A percentile compares a stretch with the other conserved stretches of the same genome.
Evolutionary conservation across 208 protist genomes (phyloP).

Genomic region (Acanthamoeba royreba): DNA sequence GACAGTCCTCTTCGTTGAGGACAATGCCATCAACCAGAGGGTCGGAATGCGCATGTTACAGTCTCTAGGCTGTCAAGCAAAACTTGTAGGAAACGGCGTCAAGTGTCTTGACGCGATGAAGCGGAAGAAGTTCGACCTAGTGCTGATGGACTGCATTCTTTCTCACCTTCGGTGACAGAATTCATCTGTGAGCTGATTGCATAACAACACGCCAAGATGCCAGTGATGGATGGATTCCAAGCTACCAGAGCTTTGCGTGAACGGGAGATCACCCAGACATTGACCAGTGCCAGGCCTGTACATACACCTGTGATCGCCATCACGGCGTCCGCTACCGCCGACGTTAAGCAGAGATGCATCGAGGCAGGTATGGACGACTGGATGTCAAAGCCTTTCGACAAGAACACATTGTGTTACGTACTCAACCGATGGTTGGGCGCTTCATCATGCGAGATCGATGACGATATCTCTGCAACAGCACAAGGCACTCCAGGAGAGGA

Average conservation of each 20-base stretch:
- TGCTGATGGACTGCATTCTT: not conserved
- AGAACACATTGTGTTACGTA: not conserved
- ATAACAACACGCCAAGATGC: not conserved
- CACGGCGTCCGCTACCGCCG: not conserved
- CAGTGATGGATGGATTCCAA: conserved; percentile 32
- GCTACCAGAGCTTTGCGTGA: not conserved
- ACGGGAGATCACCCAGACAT: not conserved
- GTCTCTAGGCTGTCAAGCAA: not conserved
- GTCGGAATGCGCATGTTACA: conserved; percentile 27
- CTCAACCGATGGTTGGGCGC: not conserved
- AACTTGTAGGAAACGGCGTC: not conserved
- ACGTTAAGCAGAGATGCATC: conserved; percentile 14
- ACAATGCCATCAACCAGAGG: conserved; percentile 31
- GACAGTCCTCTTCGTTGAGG: not conserved
- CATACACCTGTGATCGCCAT: not conserved
- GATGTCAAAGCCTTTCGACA: conserved; percentile 22
- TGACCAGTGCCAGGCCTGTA: not conserved
- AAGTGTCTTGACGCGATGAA: not conserved
- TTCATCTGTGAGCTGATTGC: not conserved
- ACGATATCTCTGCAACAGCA: too few relatives aligned
- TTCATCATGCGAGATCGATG: too few relatives aligned
- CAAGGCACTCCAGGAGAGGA: too few relatives aligned
- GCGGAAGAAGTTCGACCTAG: not conserved
- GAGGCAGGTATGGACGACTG: conserved; percentile 32
- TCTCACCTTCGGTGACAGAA: too few relatives aligned